Percentiles rank a stretch among this genome's conserved stretches.
Evolutionary conservation across 805 yeast genomes (phyloP).

Genomic region (Kregervanrija fluxuum): DNA sequence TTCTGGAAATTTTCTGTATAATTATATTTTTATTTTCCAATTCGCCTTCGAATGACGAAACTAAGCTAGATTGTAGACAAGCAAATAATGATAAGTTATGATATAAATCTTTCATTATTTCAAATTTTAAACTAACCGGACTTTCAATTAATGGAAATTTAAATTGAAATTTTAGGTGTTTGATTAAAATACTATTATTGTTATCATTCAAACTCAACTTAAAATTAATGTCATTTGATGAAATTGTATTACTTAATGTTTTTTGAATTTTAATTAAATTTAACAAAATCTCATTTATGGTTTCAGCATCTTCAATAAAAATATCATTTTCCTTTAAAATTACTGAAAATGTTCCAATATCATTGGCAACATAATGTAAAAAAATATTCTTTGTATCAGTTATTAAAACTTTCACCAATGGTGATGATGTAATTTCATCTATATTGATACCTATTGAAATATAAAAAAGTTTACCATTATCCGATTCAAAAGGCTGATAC

Average conservation of each 20-base stretch:
- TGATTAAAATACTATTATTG: too few species aligned
- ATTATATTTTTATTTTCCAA: too few species aligned
- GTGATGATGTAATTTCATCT: not conserved
- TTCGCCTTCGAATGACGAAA: too few species aligned
- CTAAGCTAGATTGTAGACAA: too few species aligned
- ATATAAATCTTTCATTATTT: too few species aligned
- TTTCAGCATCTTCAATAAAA: constrained; percentile 1
- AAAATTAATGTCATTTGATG: not conserved
- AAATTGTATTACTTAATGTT: not conserved
- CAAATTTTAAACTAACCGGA: too few species aligned
- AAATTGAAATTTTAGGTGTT: not conserved
- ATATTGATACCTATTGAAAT: too few species aligned
- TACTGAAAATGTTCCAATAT: not conserved
- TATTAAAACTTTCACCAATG: not conserved
- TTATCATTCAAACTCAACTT: too few species aligned
- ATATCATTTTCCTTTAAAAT: not conserved
- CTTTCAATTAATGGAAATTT: not conserved
- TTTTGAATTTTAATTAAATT: not conserved
- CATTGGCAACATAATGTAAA: not conserved
- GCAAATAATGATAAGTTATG: too few species aligned
- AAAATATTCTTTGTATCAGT: not conserved
- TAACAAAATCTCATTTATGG: constrained; percentile 1
- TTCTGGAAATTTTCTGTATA: too few species aligned
- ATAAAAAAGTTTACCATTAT: too few species aligned
- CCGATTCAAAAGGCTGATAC: too few species aligned